Base-by-base conservation (phyloP, 352 stramenopile genomes). In the Pythium vanterpoolii region DNA sequence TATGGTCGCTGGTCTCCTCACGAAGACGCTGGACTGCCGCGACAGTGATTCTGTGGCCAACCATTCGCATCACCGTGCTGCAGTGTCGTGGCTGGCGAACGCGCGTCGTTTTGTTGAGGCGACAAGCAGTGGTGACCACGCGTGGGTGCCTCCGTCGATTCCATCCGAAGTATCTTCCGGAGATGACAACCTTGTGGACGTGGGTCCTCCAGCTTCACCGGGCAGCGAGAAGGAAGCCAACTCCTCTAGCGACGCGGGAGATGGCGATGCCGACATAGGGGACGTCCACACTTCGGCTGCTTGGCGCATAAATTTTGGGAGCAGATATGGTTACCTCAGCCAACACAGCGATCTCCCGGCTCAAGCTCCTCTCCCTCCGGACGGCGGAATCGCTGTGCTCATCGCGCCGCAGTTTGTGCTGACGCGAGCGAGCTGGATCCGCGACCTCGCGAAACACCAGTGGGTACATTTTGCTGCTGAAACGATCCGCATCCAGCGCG, bases 81-180 rank as follows among this genome's bases (percentile, higher is more conserved):
- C 24, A n/a, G 55, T 64, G 1, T 48, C 55, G 21, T 24, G 30
- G 11, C 36, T 69, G 13, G 42, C 21, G 2, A 60, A 61, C 24
- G 62, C 36, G 1, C 62, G 62, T 8, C 19, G 44, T 30, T 69
- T 63, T 23, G 60, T 69, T 43, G 55, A 69, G 18, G n/a, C 40
- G 13, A 54, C 36, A 23, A 38, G 55, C 18, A 3, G 7, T 7
- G 60, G 23, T n/a, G n/a, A n/a, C 28, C 36, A 54, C 52, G 6
- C 40, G 34, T 67, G 60, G 60, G 0, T 40, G 16, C 19, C 50
- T 13, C 16, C 3, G 8, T 24, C 49, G 1, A 27, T 21, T 4
- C 11, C 7, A 8, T 8, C 19, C 4, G 42, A 30, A 30, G n/a
- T 28, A 8, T 11, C 42, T 18, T 30, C 42, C 9, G 34, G 13